Conservation (phyloP, 1,284 basidiomycete genomes). For the Ganoderma lingzhi region DNA sequence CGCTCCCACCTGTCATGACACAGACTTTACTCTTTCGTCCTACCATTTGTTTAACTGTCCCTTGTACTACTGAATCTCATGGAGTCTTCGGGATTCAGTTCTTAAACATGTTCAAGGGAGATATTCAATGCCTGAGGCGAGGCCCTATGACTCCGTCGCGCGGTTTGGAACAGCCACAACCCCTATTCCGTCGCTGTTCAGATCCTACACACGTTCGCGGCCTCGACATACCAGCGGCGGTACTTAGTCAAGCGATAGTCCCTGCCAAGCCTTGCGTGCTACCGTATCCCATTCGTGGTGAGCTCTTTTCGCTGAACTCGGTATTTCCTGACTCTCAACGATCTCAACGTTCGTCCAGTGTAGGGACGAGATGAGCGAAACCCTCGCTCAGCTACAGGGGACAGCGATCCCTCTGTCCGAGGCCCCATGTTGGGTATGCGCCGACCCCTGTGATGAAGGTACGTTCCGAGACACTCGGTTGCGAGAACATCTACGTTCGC, state of each 20-base stretch:
- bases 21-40: background rate
- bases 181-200: background rate
- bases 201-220: background rate
- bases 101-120: too few species aligned
- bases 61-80: background rate
- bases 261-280: background rate
- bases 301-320: background rate
- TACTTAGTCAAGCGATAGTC: background rate
- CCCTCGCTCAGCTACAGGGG: conserved; percentile 42
- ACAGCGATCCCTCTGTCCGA: conserved; percentile 73
- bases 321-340: background rate
- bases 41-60: background rate
- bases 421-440: conserved; percentile 77
- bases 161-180: background rate
- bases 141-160: too few species aligned
- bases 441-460: conserved; percentile 83
- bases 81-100: too few species aligned
- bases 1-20: background rate
- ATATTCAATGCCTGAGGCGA: too few species aligned
- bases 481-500: conserved; percentile 5
- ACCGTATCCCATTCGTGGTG: background rate
- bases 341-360: background rate
- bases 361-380: background rate
- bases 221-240: background rate
- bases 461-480: conserved; percentile 14